Conservation (phyloP, 257 asterid genomes). For the Lycium ferocissimum region DNA sequence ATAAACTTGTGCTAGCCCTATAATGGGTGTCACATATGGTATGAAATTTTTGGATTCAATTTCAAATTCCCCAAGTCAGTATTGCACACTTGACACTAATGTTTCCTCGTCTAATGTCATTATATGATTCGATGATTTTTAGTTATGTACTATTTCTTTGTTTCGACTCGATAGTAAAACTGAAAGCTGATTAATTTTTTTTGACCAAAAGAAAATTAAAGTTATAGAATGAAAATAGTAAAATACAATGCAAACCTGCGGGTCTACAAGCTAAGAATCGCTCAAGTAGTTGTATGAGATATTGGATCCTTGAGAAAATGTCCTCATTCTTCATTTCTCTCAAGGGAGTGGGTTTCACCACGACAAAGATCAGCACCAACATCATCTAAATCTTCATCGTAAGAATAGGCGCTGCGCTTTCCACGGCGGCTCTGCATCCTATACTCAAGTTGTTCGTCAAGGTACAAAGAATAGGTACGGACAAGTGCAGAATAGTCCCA, state of each 20-base stretch:
- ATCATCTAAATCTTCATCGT: conserved; percentile 43
- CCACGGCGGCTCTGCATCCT: conserved; percentile 73
- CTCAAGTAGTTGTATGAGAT: conserved; percentile 78
- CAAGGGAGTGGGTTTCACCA: conserved; percentile 49
- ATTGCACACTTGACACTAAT: neutral
- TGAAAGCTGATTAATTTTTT: neutral
- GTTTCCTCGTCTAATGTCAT: neutral
- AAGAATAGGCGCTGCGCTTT: conserved; percentile 47
- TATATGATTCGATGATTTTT: neutral
- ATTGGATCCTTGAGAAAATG: conserved; percentile 67
- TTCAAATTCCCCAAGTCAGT: neutral
- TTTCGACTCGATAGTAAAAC: neutral
- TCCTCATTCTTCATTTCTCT: conserved; percentile 65
- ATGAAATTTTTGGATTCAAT: neutral
- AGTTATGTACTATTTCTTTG: neutral
- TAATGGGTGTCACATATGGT: neutral
- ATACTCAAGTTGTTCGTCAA: conserved; percentile 87
- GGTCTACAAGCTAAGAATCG: conserved; percentile 83
- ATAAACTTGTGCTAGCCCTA: neutral
- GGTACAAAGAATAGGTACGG: conserved; percentile 71
- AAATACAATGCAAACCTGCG: conserved; percentile 56
- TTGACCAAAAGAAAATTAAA: neutral
- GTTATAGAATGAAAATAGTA: neutral
- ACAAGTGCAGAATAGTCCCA: conserved; percentile 96
- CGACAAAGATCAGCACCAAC: conserved; percentile 21